phyloP scores from a whole-genome alignment of 2,329 filamentous ascomycete genomes.

The Xylariaceae sp. region DNA sequence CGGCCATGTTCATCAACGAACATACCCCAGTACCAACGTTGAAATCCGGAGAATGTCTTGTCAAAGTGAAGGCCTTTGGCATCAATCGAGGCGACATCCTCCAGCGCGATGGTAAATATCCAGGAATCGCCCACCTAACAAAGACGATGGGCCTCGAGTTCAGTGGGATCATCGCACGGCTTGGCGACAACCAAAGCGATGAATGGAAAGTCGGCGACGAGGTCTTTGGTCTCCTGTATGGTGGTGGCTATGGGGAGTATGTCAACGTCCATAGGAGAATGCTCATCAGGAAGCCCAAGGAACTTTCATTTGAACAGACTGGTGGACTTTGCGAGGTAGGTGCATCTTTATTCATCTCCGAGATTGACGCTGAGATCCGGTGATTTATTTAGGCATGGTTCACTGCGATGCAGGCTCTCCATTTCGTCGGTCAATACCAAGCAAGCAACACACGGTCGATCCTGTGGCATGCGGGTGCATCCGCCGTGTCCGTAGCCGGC shows the following conservation, averaged over 20 bases:
- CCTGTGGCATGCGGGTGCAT: conserved; percentile 1
- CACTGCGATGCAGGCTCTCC: conserved; percentile 5
- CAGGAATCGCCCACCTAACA: neutral
- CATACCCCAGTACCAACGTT: neutral
- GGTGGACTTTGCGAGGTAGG: conserved; percentile 4
- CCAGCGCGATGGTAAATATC: conserved; percentile 4
- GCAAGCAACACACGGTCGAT: neutral
- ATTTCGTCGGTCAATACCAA: conserved; percentile 2
- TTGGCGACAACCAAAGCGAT: neutral
- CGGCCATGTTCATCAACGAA: conserved; percentile 4
- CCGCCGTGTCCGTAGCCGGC: conserved; percentile 3
- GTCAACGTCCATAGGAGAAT: conserved; percentile 3
- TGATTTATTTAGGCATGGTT: conserved; percentile 3
- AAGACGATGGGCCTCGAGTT: conserved; percentile 4
- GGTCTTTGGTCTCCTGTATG: conserved; percentile 2
- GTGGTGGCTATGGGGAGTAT: conserved; percentile 3
- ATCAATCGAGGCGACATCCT: conserved; percentile 3
- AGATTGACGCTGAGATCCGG: neutral
- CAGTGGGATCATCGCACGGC: neutral
- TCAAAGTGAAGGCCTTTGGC: conserved; percentile 5
- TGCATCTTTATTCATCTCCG: neutral
- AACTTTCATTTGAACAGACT: conserved; percentile 3
- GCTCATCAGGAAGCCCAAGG: conserved; percentile 6
- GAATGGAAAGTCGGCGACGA: conserved; percentile 6
- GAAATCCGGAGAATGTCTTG: neutral